These are phyloP conservation scores for Physcia stellaris DNA, from an alignment of 495 filamentous ascomycete species.

Conservation along the genomic window DNA sequence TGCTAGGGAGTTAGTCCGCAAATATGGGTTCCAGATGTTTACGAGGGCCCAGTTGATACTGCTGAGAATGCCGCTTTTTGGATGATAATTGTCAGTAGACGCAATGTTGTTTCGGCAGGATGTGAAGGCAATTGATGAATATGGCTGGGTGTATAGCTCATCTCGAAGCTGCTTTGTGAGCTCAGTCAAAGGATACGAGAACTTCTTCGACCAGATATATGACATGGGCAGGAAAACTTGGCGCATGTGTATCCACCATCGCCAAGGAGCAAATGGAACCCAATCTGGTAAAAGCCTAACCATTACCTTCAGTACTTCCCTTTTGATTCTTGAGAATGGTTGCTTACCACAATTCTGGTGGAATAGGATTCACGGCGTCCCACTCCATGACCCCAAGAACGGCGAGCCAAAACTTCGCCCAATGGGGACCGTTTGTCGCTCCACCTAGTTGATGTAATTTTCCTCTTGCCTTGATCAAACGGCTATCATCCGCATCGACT, in stretches of 20 bases:
- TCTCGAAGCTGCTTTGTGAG: slow-evolving; percentile 58
- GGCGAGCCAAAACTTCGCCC: slow-evolving; percentile 88
- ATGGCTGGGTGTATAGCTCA: slow-evolving; percentile 74
- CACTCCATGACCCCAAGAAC: slow-evolving; percentile 73
- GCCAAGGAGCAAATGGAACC: slow-evolving; percentile 88
- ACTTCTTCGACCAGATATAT: slow-evolving; percentile 72
- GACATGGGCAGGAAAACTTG: slow-evolving; percentile 87
- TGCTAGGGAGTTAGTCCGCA: slow-evolving; percentile 43
- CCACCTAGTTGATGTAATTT: slow-evolving; percentile 78
- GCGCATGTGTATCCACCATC: slow-evolving; percentile 98
- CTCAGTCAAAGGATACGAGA: slow-evolving; percentile 55
- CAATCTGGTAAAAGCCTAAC: slow-evolving; percentile 76
- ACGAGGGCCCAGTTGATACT: slow-evolving; percentile 60
- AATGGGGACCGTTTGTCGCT: slow-evolving; percentile 74
- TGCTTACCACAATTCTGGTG: slow-evolving; percentile 72
- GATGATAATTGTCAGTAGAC: slow-evolving; percentile 75
- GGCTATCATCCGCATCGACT: slow-evolving; percentile 69
- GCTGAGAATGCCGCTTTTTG: slow-evolving; percentile 74
- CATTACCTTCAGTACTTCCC: slow-evolving; percentile 2
- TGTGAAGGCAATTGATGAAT: slow-evolving; percentile 62
- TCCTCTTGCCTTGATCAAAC: slow-evolving; percentile 75
- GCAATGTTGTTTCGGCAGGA: slow-evolving; percentile 72
- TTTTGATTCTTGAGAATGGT: background rate
- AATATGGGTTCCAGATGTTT: slow-evolving; percentile 62
- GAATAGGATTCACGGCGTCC: slow-evolving; percentile 88